Base-by-base conservation (phyloP, 176 grass and related monocot genomes). In the Hsuehochloa calcarea region DNA sequence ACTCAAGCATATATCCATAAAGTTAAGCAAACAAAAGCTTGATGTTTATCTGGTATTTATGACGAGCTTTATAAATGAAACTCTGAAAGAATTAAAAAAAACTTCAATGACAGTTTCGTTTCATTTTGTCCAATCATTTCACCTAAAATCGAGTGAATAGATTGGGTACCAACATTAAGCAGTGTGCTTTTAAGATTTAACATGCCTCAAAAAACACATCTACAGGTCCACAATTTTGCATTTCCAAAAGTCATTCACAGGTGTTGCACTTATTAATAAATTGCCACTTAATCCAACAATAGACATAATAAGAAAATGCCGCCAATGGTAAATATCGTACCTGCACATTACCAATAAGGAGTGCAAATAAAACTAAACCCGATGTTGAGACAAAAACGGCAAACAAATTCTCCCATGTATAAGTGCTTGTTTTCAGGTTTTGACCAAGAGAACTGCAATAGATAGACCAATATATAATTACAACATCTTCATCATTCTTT, bases 301-400 rank as follows among this genome's bases (percentile, higher is more conserved):
- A 72, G n/a, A 19, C 29, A 67, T 67, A 20, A 71, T 5, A 85
- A 67, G 7, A 50, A 43, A 77, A 69, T 69, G 17, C 0, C 10
- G 37, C 55, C 47, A 29, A 66, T 67, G 27, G 52, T 60, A 85
- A 84, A 63, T 31, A 41, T 31, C 27, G 17, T 92, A 98, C 96
- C 96, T 98, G 96, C 74, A 98, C 94, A 70, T 98, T 98, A 85
- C 96, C 93, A 20, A 98, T 98, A 64, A 98, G 96, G 82, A 95
- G 93, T 68, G 96, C 93, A 87, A 98, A 98, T 55, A 98, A 91
- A 84, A 98, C 89, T 80, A 98, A 91, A 64, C 93, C 96, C 10
- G 89, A 88, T 81, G 90, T 86, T 14, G 96, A 89, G 69, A 98
- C 91, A 86, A 83, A 95, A 87, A 87, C 80, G 73, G 96, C 91